phyloP scores from a whole-genome alignment of 2,329 filamentous ascomycete genomes.

The Chalaropsis thielavioides region DNA sequence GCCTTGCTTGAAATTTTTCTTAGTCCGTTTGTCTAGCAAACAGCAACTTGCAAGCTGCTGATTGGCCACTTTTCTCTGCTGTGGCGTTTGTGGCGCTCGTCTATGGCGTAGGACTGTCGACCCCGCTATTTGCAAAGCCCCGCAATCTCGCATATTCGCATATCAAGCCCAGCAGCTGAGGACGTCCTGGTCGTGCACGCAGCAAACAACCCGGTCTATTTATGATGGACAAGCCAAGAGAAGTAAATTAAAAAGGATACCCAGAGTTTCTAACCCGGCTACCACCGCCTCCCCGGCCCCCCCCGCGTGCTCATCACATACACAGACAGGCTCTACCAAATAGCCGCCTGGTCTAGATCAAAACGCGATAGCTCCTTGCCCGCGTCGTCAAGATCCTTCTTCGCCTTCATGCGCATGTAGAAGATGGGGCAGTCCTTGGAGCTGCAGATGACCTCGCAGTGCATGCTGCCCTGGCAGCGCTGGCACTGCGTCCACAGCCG shows the following conservation, averaged over 20 bases:
- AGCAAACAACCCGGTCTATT: too few species aligned
- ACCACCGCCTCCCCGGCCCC: too few species aligned
- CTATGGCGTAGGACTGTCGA: not conserved
- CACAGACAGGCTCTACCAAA: constrained; percentile 34
- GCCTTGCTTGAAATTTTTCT: constrained; percentile 14
- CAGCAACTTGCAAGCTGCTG: not conserved
- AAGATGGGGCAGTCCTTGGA: constrained; percentile 97
- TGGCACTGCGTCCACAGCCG: constrained; percentile 97
- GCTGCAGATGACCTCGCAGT: constrained; percentile 95
- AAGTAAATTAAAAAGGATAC: not conserved
- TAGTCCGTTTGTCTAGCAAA: not conserved
- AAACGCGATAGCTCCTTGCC: constrained; percentile 83
- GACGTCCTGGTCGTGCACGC: too few species aligned
- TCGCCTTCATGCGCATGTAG: constrained; percentile 99
- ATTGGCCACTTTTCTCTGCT: not conserved
- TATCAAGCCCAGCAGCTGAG: not conserved
- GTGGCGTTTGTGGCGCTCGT: not conserved
- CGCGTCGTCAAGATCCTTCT: constrained; percentile 94
- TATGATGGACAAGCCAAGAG: not conserved
- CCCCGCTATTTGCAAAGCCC: constrained; percentile 3
- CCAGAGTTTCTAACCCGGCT: not conserved
- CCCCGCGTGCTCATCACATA: too few species aligned
- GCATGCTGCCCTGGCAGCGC: constrained; percentile 91
- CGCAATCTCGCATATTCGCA: not conserved
- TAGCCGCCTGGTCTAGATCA: constrained; percentile 65